A percentile compares a stretch with the other conserved stretches of the same genome.
Evolutionary conservation across 148 eudicot genomes (phyloP).

Genomic region (Talinum fruticosum): DNA sequence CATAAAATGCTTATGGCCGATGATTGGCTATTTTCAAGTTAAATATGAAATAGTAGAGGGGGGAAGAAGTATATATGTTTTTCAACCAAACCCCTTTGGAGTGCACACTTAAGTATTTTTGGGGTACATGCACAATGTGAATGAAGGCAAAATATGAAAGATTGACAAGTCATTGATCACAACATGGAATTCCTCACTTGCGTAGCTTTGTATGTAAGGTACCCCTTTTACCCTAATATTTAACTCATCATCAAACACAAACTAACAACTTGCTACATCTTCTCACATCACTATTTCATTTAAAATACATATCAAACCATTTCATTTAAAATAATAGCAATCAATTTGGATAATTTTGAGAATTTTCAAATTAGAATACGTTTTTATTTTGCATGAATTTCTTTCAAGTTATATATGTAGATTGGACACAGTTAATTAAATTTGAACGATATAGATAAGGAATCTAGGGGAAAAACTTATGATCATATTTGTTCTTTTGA

Average conservation of each 20-base stretch:
- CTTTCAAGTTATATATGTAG: neutral
- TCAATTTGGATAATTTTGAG: neutral
- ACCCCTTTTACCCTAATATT: constrained; percentile 4
- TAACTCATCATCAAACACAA: neutral
- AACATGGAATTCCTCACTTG: constrained; percentile 12
- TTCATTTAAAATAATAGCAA: too few relatives aligned
- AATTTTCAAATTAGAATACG: neutral
- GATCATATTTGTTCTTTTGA: too few relatives aligned
- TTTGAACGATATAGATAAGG: too few relatives aligned
- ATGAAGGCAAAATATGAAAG: neutral
- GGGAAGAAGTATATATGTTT: neutral
- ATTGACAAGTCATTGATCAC: constrained; percentile 8
- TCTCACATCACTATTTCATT: neutral
- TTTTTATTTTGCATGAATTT: neutral
- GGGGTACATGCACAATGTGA: constrained; percentile 13
- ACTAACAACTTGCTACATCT: neutral
- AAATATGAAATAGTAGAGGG: neutral
- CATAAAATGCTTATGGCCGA: too few relatives aligned
- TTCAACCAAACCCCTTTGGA: constrained; percentile 12
- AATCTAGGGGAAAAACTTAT: too few relatives aligned
- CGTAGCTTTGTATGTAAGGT: constrained; percentile 10
- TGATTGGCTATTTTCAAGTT: neutral
- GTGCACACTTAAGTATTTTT: neutral
- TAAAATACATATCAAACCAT: too few relatives aligned
- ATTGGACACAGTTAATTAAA: neutral